phyloP scores from a whole-genome alignment of 129 eudicot genomes.

The Erigeron canadensis region DNA sequence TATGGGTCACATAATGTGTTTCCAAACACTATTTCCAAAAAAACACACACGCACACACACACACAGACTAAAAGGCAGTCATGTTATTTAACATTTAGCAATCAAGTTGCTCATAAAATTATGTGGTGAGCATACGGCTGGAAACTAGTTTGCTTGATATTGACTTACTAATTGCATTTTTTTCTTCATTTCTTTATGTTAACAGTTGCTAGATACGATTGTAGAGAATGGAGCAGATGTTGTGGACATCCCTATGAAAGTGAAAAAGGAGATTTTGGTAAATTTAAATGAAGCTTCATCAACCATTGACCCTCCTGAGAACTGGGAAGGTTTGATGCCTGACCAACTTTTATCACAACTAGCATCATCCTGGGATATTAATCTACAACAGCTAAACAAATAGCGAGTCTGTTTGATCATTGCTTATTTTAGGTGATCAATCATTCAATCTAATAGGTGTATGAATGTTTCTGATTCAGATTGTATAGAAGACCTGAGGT shows the following conservation, averaged over 20 bases:
- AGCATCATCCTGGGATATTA: slow-evolving; percentile 73
- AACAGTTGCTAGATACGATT: slow-evolving; percentile 59
- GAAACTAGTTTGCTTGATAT: too few species aligned
- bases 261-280: slow-evolving; percentile 61
- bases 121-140: too few species aligned
- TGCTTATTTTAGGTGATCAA: neutral
- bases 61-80: too few species aligned
- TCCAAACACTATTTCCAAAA: too few species aligned
- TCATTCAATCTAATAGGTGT: too few species aligned
- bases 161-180: too few species aligned
- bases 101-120: too few species aligned
- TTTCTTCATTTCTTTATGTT: slow-evolving; percentile 11
- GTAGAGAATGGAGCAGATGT: slow-evolving; percentile 67
- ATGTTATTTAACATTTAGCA: too few species aligned
- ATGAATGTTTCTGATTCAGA: slow-evolving; percentile 9
- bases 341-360: slow-evolving; percentile 70
- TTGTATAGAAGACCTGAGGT: slow-evolving; percentile 19
- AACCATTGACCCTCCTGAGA: slow-evolving; percentile 58
- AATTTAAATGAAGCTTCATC: slow-evolving; percentile 74
- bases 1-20: too few species aligned
- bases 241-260: slow-evolving; percentile 53
- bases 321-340: slow-evolving; percentile 86
- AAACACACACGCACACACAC: too few species aligned
- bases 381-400: slow-evolving; percentile 58
- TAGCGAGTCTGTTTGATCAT: slow-evolving; percentile 18